Evolutionary conservation across 129 eudicot genomes (phyloP), one percentile per base, ranked within the genome.

Genomic region (Helichrysum umbraculigerum): DNA sequence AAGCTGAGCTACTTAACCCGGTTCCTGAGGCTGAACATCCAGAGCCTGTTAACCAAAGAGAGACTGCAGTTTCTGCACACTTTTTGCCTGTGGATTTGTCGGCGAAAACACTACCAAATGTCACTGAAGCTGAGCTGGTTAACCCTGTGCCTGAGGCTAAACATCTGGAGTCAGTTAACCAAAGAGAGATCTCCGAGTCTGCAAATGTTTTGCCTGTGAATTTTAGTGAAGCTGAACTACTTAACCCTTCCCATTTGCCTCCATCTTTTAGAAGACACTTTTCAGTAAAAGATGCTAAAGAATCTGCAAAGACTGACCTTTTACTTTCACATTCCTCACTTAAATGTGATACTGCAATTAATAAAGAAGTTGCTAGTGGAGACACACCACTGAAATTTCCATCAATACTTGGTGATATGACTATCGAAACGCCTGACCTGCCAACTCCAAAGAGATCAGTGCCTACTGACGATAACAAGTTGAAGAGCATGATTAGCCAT

Each of bases 11-110:
- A 47, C 54, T 47, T 47, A 47, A 47, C 54, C 54, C n/a, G 25
- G 73, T 91, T 11, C 97, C 96, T 3, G 89, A 87, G 79, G 97
- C 96, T 64, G 89, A 51, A 64, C 82, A 88, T 65, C 97, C 95
- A 0, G 90, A 87, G 54, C 92, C 90, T 39, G 85, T 85, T 54
- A 85, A 85, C 78, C 54, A 70, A 65, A 77, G 32, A 60, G 76
- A 68, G 51, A 71, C 61, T 14, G 37, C 58, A 50, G 59, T 62
- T 50, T 68, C 56, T 77, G 52, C 57, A 69, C 78, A 82, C 15
- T 2, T 70, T 14, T 25, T 73, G 41, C 37, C 81, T 7, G 33
- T 74, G 80, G 78, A 72, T 30, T 77, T 60, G 67, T 57, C 81
- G 41, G 37, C 52, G 25, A 50, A 52, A 62, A 54, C 70, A 47